Percentiles rank a stretch among this genome's conserved stretches.
phyloP scores from a whole-genome alignment of 2,329 filamentous ascomycete species.

The Pseudogymnoascus sp. region DNA sequence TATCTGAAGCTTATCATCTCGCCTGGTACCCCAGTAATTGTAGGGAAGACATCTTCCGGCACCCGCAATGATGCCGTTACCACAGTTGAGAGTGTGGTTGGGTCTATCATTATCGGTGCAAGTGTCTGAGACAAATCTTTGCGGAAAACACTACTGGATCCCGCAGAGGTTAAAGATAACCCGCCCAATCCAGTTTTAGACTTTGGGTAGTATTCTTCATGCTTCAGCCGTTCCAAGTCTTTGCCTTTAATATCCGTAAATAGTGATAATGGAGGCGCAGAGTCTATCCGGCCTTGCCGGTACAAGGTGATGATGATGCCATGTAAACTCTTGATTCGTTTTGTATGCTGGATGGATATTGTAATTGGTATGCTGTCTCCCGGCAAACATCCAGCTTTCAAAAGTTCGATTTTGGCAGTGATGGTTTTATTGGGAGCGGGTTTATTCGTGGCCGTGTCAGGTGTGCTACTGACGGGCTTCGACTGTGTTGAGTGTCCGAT shows the following conservation, averaged over 20 bases:
- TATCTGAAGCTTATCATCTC: conserved; percentile 95
- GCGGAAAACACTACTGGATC: conserved; percentile 85
- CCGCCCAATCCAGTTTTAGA: conserved; percentile 82
- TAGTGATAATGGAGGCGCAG: conserved; percentile 48
- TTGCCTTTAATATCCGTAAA: conserved; percentile 48
- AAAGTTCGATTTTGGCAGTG: conserved; percentile 74
- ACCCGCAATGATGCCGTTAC: conserved; percentile 79
- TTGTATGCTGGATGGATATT: conserved; percentile 80
- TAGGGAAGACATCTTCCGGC: conserved; percentile 86
- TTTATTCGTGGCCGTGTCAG: conserved; percentile 28
- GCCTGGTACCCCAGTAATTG: conserved; percentile 81
- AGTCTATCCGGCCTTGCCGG: conserved; percentile 83
- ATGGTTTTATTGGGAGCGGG: conserved; percentile 69
- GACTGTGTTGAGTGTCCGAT: conserved; percentile 40
- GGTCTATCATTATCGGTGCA: conserved; percentile 82
- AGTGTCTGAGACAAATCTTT: conserved; percentile 90
- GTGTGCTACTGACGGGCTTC: conserved; percentile 55
- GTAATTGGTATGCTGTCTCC: conserved; percentile 77
- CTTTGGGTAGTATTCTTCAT: conserved; percentile 75
- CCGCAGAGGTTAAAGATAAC: conserved; percentile 76
- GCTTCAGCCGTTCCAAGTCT: conserved; percentile 59
- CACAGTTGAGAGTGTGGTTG: conserved; percentile 65
- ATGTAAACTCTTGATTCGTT: conserved; percentile 81
- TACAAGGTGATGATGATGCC: conserved; percentile 91
- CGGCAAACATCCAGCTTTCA: conserved; percentile 75